These are phyloP conservation scores for Osmanthus fragrans DNA, from an alignment of 257 asterid genomes.

Conservation along the genomic window DNA sequence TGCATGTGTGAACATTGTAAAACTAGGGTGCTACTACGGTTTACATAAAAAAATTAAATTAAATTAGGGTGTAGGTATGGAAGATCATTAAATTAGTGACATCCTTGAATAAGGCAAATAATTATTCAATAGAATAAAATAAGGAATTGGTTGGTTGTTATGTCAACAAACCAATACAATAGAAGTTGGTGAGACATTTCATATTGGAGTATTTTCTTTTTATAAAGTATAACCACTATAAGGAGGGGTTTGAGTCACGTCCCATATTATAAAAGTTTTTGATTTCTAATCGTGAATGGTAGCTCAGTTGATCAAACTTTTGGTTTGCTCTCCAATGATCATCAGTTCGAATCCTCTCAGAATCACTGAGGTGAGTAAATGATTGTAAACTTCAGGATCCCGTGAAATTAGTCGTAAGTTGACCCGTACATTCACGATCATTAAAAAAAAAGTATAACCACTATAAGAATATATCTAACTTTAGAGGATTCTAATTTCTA, in stretches of 20 bases:
- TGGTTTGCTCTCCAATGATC: no score
- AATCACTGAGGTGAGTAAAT: no score
- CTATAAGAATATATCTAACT: background rate
- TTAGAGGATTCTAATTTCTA: background rate
- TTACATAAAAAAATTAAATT: background rate
- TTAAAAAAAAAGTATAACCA: no score
- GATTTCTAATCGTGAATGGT: no score
- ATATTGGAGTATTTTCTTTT: background rate
- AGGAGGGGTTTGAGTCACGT: no score
- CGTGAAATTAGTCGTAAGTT: no score
- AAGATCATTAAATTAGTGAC: constrained; percentile 1
- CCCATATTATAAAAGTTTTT: no score
- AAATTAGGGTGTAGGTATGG: background rate
- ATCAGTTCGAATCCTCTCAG: no score
- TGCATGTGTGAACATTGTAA: background rate
- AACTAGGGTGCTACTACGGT: background rate
- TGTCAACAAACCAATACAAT: constrained; percentile 37
- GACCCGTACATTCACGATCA: no score
- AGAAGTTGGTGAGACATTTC: constrained; percentile 31
- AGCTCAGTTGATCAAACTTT: no score
- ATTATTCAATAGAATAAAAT: background rate
- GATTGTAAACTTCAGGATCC: no score
- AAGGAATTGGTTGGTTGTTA: constrained; percentile 34
- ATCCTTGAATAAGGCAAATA: background rate
- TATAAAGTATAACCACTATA: background rate